Evolutionary conservation across 169 alveolate species (phyloP).

Genomic region (Babesia gibsoni): DNA sequence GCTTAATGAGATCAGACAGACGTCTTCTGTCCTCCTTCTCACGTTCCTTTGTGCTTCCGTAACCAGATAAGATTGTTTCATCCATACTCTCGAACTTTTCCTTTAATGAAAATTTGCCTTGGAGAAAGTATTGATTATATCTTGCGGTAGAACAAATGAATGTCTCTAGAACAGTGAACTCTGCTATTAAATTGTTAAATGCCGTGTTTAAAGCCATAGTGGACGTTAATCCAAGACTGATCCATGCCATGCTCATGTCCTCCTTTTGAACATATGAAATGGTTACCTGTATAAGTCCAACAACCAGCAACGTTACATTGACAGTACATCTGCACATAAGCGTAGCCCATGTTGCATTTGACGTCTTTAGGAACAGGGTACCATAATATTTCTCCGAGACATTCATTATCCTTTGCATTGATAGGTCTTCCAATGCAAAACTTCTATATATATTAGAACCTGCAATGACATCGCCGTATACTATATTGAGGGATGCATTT

Average conservation of each 20-base stretch:
- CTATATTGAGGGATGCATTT: conserved; percentile 24
- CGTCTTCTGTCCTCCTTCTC: background rate
- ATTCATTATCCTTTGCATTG: conserved; percentile 10
- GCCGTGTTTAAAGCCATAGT: conserved; percentile 11
- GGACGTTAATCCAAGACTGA: conserved; percentile 8
- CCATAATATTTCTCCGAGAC: conserved; percentile 28
- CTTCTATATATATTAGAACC: conserved; percentile 47
- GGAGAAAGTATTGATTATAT: conserved; percentile 5
- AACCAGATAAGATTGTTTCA: conserved; percentile 6
- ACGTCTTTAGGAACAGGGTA: conserved; percentile 12
- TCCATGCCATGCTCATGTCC: background rate
- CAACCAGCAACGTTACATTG: background rate
- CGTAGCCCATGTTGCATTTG: conserved; percentile 41
- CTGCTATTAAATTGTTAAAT: background rate
- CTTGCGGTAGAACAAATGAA: conserved; percentile 13
- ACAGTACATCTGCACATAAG: conserved; percentile 6
- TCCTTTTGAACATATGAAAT: background rate
- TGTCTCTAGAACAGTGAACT: conserved; percentile 16
- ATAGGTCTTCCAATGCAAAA: conserved; percentile 35
- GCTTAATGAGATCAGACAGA: background rate
- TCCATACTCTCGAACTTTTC: conserved; percentile 18
- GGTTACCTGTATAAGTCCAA: background rate
- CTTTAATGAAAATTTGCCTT: background rate
- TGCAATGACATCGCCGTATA: conserved; percentile 39
- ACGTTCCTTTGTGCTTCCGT: background rate